A percentile compares a stretch with the other conserved stretches of the same genome.
Evolutionary conservation across 352 stramenopile genomes (phyloP).

Genomic region (Phytopythium helicoides): DNA sequence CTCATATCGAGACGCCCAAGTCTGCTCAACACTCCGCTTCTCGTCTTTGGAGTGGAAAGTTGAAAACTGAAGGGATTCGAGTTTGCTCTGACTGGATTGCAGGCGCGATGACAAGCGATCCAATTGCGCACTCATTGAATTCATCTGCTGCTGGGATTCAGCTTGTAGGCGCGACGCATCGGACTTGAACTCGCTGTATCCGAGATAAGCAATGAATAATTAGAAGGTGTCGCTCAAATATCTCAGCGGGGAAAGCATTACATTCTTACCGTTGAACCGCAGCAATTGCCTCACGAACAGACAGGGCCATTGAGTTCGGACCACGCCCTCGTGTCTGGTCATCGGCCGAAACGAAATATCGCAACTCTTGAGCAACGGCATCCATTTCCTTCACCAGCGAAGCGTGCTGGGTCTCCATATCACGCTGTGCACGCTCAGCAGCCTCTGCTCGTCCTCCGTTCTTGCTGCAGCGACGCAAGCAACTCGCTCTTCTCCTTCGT

Average conservation of each 20-base stretch:
- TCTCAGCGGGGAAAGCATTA: neutral
- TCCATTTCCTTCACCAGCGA: slow-evolving; percentile 36
- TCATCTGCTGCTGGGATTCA: slow-evolving; percentile 46
- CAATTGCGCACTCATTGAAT: slow-evolving; percentile 31
- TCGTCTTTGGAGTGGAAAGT: slow-evolving; percentile 42
- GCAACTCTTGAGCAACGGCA: slow-evolving; percentile 37
- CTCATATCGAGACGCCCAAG: slow-evolving; percentile 43
- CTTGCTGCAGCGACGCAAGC: slow-evolving; percentile 35
- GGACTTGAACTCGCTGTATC: slow-evolving; percentile 38
- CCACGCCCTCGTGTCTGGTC: slow-evolving; percentile 2
- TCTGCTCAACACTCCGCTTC: slow-evolving; percentile 36
- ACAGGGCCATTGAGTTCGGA: slow-evolving; percentile 10
- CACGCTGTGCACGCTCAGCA: slow-evolving; percentile 16
- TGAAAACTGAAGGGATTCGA: slow-evolving; percentile 44
- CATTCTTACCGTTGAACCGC: slow-evolving; percentile 30
- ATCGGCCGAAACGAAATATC: slow-evolving; percentile 16
- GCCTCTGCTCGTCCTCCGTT: slow-evolving; percentile 35
- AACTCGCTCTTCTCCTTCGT: slow-evolving; percentile 46
- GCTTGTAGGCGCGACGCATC: slow-evolving; percentile 30
- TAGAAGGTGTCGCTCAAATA: neutral
- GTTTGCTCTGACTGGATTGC: slow-evolving; percentile 40
- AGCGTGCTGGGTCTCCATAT: slow-evolving; percentile 30
- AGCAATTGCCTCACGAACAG: slow-evolving; percentile 32
- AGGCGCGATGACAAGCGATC: slow-evolving; percentile 43
- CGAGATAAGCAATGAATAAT: neutral